Conservation (phyloP, 192 early-diverging fungal genomes). For the Coemansia reversa region DNA sequence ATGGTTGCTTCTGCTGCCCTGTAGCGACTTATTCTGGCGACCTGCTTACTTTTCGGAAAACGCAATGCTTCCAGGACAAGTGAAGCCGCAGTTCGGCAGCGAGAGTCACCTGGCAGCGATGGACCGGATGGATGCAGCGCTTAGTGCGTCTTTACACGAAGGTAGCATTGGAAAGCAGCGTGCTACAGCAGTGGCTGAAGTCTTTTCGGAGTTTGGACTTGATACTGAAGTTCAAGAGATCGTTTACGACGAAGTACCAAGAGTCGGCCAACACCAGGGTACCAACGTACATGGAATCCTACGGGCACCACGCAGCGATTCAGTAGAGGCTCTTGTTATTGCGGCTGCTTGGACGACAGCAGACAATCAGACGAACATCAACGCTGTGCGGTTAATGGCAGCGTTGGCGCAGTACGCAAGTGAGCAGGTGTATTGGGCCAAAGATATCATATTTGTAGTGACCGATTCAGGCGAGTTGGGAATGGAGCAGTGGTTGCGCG, state of each 20-base stretch:
- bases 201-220: conserved; percentile 34
- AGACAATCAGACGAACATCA: conserved; percentile 51
- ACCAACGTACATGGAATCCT: conserved; percentile 80
- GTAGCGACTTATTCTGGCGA: conserved; percentile 58
- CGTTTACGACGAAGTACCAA: conserved; percentile 26
- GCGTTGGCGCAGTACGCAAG: conserved; percentile 41
- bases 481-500: conserved; percentile 81
- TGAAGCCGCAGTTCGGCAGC: conserved; percentile 40
- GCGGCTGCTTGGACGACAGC: conserved; percentile 76
- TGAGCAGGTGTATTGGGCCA: conserved; percentile 82
- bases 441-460: conserved; percentile 88
- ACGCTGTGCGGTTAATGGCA: conserved; percentile 35
- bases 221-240: conserved; percentile 47
- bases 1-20: conserved; percentile 68
- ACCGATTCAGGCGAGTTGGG: conserved; percentile 75
- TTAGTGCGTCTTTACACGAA: not conserved
- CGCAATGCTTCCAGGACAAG: conserved; percentile 72
- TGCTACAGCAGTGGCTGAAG: conserved; percentile 12
- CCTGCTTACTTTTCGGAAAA: conserved; percentile 75
- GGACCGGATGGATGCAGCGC: conserved; percentile 15
- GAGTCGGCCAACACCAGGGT: conserved; percentile 42
- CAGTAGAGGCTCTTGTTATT: conserved; percentile 84
- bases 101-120: conserved; percentile 27
- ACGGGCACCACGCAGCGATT: conserved; percentile 79
- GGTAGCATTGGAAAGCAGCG: not conserved